Evolutionary conservation across 306 rosid genomes (phyloP).

Genomic region (Morella rubra): DNA sequence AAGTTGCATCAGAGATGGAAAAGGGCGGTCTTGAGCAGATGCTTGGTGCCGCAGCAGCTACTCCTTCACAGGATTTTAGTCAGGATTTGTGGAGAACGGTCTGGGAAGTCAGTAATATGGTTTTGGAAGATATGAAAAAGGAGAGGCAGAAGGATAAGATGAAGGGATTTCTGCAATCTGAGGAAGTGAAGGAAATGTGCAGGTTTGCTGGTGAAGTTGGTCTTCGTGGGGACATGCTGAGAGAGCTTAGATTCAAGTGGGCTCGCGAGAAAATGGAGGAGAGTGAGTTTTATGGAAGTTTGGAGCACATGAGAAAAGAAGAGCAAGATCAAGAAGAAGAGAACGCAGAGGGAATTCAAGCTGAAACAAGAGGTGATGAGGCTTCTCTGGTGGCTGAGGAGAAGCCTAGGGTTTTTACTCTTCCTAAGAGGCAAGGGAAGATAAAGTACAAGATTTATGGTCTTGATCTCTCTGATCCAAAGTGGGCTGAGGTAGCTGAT

Average conservation of each 20-base stretch:
- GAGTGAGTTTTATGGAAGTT: slow-evolving; percentile 59
- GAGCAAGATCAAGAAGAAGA: slow-evolving; percentile 31
- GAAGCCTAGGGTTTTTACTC: slow-evolving; percentile 44
- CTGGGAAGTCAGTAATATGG: slow-evolving; percentile 84
- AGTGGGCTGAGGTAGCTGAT: slow-evolving; percentile 79
- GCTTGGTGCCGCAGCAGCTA: slow-evolving; percentile 16
- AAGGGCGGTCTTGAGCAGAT: slow-evolving; percentile 40
- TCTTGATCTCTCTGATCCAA: slow-evolving; percentile 75
- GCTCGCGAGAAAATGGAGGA: slow-evolving; percentile 92
- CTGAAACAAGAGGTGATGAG: slow-evolving; percentile 20
- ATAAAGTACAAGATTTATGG: slow-evolving; percentile 75
- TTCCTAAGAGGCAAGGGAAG: slow-evolving; percentile 85
- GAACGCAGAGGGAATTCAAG: slow-evolving; percentile 9
- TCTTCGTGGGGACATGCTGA: slow-evolving; percentile 73
- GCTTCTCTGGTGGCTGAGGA: slow-evolving; percentile 32
- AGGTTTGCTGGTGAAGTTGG: slow-evolving; percentile 90
- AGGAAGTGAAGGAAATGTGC: slow-evolving; percentile 82
- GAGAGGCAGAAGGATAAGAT: slow-evolving; percentile 74
- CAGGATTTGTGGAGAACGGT: slow-evolving; percentile 91
- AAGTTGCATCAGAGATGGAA: slow-evolving; percentile 66
- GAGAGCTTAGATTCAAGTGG: slow-evolving; percentile 94
- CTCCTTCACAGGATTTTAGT: slow-evolving; percentile 55
- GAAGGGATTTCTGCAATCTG: slow-evolving; percentile 73
- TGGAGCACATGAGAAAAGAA: slow-evolving; percentile 54
- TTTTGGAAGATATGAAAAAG: slow-evolving; percentile 73